These are phyloP conservation scores for Echinosophora koreensis DNA, from an alignment of 306 rosid genomes.

Conservation along the genomic window DNA sequence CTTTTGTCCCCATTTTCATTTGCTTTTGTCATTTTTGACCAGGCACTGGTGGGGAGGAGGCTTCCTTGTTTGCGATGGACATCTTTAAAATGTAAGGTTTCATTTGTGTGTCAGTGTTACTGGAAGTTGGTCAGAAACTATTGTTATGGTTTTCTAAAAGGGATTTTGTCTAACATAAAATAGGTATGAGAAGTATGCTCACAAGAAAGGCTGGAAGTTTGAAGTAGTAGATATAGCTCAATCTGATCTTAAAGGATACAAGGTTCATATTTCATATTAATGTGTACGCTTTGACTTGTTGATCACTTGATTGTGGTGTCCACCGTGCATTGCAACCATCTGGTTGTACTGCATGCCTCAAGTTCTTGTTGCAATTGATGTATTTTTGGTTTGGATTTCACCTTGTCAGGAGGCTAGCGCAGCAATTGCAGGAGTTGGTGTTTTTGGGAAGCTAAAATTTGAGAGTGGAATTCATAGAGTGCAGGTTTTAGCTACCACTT, in stretches of 20 bases:
- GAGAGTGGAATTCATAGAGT: slow-evolving; percentile 97
- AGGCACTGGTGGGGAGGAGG: slow-evolving; percentile 98
- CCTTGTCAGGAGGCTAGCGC: slow-evolving; percentile 84
- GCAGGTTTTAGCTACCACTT: slow-evolving; percentile 67
- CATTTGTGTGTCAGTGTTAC: slow-evolving; percentile 9
- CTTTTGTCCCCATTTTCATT: not conserved
- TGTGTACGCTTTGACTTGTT: slow-evolving; percentile 34
- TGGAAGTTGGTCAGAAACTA: slow-evolving; percentile 23
- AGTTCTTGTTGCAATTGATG: slow-evolving; percentile 22
- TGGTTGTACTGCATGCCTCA: slow-evolving; percentile 26
- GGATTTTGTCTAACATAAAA: slow-evolving; percentile 25
- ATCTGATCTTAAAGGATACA: slow-evolving; percentile 84
- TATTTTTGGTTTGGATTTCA: slow-evolving; percentile 36
- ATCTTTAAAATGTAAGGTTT: slow-evolving; percentile 82
- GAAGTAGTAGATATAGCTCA: slow-evolving; percentile 80
- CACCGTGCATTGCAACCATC: slow-evolving; percentile 17
- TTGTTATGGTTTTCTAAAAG: slow-evolving; percentile 39
- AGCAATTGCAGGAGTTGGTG: slow-evolving; percentile 80
- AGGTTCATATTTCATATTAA: slow-evolving; percentile 57
- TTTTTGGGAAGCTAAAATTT: slow-evolving; percentile 90
- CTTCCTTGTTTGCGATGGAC: slow-evolving; percentile 95
- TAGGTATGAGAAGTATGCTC: slow-evolving; percentile 91
- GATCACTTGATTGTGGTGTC: slow-evolving; percentile 1
- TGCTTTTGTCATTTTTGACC: slow-evolving; percentile 32
- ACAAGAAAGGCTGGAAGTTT: slow-evolving; percentile 84